phyloP scores from a whole-genome alignment of 2,329 filamentous ascomycete species.

The Cylindrodendrum hubeiense region DNA sequence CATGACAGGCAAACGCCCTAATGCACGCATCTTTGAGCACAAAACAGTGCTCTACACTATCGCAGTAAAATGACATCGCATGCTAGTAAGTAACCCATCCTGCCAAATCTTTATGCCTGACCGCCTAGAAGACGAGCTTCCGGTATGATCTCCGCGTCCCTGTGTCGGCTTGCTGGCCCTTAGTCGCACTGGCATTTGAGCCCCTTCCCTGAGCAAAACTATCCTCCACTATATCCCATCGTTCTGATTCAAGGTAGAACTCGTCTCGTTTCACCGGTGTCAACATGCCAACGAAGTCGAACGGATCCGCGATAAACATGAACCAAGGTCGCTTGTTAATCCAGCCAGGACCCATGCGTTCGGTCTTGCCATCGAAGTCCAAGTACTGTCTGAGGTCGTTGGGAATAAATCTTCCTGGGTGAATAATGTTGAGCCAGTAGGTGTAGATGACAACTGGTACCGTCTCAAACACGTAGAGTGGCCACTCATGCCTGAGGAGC shows the following conservation, averaged over 20 bases:
- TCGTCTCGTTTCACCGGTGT: conserved; percentile 39
- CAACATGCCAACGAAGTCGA: conserved; percentile 41
- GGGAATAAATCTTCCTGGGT: conserved; percentile 58
- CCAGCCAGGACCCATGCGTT: conserved; percentile 43
- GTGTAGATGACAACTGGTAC: conserved; percentile 58
- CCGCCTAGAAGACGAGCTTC: background rate
- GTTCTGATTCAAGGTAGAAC: conserved; percentile 35
- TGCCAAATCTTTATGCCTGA: background rate
- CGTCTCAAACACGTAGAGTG: conserved; percentile 61
- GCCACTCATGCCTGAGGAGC: conserved; percentile 58
- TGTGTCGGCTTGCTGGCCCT: background rate
- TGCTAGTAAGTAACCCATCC: background rate
- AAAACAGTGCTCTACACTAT: no score
- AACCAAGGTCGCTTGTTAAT: conserved; percentile 39
- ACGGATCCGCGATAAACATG: conserved; percentile 35
- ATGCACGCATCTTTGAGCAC: background rate
- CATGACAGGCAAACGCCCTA: no score
- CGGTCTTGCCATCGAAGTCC: conserved; percentile 54
- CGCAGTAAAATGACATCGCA: no score
- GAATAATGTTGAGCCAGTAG: conserved; percentile 55
- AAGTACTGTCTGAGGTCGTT: conserved; percentile 54
- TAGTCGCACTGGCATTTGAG: conserved; percentile 18
- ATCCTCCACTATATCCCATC: conserved; percentile 36
- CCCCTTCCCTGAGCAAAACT: conserved; percentile 40
- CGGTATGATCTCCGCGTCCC: background rate